These are phyloP conservation scores for Rhodotorula sp. DNA, from an alignment of 1,284 basidiomycete species.

Conservation along the genomic window DNA sequence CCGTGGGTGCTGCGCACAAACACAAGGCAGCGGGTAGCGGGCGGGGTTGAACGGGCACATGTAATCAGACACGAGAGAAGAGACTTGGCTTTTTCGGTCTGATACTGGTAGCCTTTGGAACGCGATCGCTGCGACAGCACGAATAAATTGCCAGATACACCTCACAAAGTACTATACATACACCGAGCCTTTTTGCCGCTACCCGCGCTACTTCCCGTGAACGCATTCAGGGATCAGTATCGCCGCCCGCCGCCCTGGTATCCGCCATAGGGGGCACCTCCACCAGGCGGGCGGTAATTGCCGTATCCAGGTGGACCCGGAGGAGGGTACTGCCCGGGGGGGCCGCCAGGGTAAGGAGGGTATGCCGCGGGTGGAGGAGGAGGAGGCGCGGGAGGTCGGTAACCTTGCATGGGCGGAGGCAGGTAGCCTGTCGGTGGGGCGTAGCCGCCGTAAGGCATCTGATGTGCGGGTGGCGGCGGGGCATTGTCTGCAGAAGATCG, in stretches of 20 bases:
- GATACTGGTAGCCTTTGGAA: too few relatives aligned
- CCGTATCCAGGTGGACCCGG: background rate
- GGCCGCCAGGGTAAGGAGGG: conserved; percentile 14
- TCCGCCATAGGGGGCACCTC: conserved; percentile 11
- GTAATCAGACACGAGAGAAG: too few relatives aligned
- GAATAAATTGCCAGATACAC: too few relatives aligned
- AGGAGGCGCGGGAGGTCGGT: conserved; percentile 5
- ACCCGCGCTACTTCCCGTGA: too few relatives aligned
- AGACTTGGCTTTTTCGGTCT: too few relatives aligned
- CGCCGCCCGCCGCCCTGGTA: conserved; percentile 13
- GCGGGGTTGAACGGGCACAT: too few relatives aligned
- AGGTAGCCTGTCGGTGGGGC: conserved; percentile 11
- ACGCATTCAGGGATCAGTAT: background rate
- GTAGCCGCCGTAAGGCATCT: conserved; percentile 10
- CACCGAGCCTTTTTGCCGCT: too few relatives aligned
- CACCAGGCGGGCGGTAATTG: background rate
- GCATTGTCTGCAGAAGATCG: background rate
- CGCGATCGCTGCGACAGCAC: too few relatives aligned
- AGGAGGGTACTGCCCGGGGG: conserved; percentile 11
- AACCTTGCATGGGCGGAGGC: conserved; percentile 7
- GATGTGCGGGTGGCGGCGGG: background rate
- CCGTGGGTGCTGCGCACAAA: background rate
- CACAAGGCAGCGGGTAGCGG: background rate
- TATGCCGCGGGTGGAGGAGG: conserved; percentile 10
- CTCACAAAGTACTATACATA: too few relatives aligned